Conservation (phyloP, 2,329 filamentous ascomycete species). For the Trichoderma cornu-damae region DNA sequence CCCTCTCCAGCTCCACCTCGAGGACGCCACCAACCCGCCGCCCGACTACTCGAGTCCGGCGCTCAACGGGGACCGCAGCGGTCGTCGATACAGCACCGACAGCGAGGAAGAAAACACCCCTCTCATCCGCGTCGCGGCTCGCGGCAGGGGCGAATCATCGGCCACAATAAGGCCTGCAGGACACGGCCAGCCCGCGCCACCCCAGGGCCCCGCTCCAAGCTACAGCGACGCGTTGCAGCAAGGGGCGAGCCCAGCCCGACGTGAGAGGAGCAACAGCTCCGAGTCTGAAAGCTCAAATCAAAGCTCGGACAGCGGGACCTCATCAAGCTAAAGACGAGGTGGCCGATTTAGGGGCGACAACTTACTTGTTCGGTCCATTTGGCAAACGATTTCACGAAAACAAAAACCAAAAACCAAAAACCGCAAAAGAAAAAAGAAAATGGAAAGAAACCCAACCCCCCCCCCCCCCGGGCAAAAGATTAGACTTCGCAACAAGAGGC, state of each 20-base stretch:
- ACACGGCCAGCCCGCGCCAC: constrained; percentile 19
- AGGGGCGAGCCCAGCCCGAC: constrained; percentile 32
- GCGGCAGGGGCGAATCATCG: constrained; percentile 47
- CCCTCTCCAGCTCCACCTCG: constrained; percentile 39
- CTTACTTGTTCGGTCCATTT: neutral
- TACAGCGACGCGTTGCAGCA: constrained; percentile 70
- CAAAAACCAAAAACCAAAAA: neutral
- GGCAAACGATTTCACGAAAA: constrained; percentile 9
- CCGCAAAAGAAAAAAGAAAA: no score
- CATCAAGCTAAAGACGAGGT: constrained; percentile 3
- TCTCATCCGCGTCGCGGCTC: constrained; percentile 47
- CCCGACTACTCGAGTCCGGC: constrained; percentile 66
- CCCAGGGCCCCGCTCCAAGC: constrained; percentile 61
- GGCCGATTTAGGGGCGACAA: neutral
- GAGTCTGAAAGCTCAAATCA: constrained; percentile 22
- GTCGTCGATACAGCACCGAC: constrained; percentile 53
- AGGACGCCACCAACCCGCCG: constrained; percentile 58
- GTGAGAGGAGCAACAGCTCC: constrained; percentile 25
- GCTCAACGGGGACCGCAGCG: constrained; percentile 47
- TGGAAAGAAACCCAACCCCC: no score
- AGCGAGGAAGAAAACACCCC: constrained; percentile 51
- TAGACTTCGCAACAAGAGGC: neutral
- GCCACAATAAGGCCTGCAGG: constrained; percentile 33
- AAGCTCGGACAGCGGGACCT: constrained; percentile 9
- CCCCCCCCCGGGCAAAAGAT: no score